Evolutionary conservation across 768 basidiomycete genomes (phyloP).

Genomic region (Russula vinacea): DNA sequence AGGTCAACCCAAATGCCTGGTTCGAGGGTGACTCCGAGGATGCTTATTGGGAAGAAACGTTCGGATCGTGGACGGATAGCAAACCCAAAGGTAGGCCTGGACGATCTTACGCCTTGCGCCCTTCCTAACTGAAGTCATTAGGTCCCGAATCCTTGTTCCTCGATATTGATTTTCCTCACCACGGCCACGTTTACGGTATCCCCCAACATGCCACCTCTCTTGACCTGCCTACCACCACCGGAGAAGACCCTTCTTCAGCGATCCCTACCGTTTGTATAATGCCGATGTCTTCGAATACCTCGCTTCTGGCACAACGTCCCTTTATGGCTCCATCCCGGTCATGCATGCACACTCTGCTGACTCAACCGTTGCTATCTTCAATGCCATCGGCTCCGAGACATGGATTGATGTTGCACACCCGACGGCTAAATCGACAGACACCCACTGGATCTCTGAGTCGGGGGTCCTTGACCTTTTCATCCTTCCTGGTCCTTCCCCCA

Average conservation of each 20-base stretch:
- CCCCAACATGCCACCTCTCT: constrained; percentile 93
- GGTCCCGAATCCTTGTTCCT: constrained; percentile 93
- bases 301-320: constrained; percentile 69
- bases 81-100: constrained; percentile 83
- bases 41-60: constrained; percentile 87
- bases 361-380: constrained; percentile 88
- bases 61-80: constrained; percentile 80
- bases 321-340: constrained; percentile 90
- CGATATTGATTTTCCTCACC: constrained; percentile 91
- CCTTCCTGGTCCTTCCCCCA: constrained; percentile 84
- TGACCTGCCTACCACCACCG: constrained; percentile 83
- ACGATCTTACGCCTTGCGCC: not conserved
- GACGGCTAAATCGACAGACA: constrained; percentile 64
- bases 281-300: constrained; percentile 96
- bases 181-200: constrained; percentile 90
- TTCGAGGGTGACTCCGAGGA: constrained; percentile 87
- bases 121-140: constrained; percentile 36
- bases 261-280: constrained; percentile 95
- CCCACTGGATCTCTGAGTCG: constrained; percentile 98
- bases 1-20: constrained; percentile 61
- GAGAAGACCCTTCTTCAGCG: constrained; percentile 70
- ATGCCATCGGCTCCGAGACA: constrained; percentile 84
- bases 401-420: constrained; percentile 89
- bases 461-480: constrained; percentile 94
- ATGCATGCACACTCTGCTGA: constrained; percentile 89